Base-by-base conservation (phyloP, 176 grass and related monocot genomes). In the Rhynchospora breviuscula region DNA sequence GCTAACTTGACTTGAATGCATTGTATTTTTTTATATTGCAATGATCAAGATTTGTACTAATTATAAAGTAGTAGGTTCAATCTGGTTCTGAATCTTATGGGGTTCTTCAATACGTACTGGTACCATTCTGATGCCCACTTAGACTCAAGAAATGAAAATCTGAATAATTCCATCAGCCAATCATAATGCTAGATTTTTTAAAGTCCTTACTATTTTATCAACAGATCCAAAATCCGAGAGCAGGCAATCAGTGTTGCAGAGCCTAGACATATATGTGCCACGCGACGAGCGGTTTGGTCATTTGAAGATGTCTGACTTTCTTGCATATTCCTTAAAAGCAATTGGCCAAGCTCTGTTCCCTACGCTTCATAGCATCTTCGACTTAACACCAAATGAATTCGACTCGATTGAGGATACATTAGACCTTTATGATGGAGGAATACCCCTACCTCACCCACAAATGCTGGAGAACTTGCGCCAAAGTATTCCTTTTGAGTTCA, bases 241-340 rank as follows among this genome's bases (percentile, higher is more conserved):
- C 61, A 88, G 95, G 58, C 77, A 92, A 64, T 66, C 68, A 29
- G 18, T 75, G 4, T 5, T 91, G 25, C 19, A 88, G 0, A 77
- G 70, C 46, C 31, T 90, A n/a, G 53, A 90, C 53, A 97, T 97
- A 54, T 98, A 95, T 2, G 84, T 92, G 6, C 93, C 96, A 2
- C 88, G 89, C 0, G 96, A 98, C 1, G 93, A 98, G 85, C 74
- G 91, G 0, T 93, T 98, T 67, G 88, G 91, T 7, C 96, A 95
- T 67, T 83, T 98, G n/a, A 98, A 98, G 86, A 46, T 91, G 85
- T 87, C 93, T 3, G 93, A 98, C 29, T 95, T 93, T 85, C 59
- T 95, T 33, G 93, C 77, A 1, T 95, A 87, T 83, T 56, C 91
- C 13, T 23, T 98, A 25, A 98, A 98, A 84, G 31, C 89, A 2